Evolutionary conservation across 2,329 filamentous ascomycete species (phyloP), one percentile per base, ranked within the genome.

Genomic region (Ascochyta koolunga): DNA sequence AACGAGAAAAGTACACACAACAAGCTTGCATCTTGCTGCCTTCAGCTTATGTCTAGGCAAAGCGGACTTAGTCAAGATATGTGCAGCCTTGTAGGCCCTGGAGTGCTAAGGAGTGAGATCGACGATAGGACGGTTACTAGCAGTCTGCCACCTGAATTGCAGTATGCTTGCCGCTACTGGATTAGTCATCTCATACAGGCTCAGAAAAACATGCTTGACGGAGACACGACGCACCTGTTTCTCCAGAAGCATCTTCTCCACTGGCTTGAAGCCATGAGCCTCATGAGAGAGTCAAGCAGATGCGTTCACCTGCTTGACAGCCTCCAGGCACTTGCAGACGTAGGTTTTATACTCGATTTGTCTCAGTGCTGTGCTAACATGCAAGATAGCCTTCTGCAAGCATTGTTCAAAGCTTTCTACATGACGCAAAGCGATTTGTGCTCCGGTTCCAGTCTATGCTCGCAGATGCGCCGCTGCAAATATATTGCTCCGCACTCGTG

Each of bases 241-340:
- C 60, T 80, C 4, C 53, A 64, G 11, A 9, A 55, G 13, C 72
- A 79, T 22, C 66, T 79, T 44, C 74, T 80, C 3, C 64, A 80
- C 46, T 81, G 76, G 78, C 62, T 82, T 2, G 78, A 81, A 50
- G 72, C 75, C 27, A 66, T 80, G 2, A 75, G 75, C 39, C 67
- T 78, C 4, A 54, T 76, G 15, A 39, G 47, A 9, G 54, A 60
- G 32, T 29, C 71, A 6, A 56, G 59, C 7, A 39, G 61, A 50
- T 73, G 61, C 1, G 41, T 72, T 3, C 18, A 56, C 9, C 50
- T 64, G 32, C 49, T 66, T 27, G 19, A 49, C 7, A 58, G 32
- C 7, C 55, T 67, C n/a, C 35, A 56, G 19, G 33, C 38, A 32
- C 48, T 59, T 52, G 27, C 24, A 24, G 19, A 10, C 6, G 60